phyloP scores from a whole-genome alignment of 352 stramenopile species.

The Salisapilia sapeloensis region DNA sequence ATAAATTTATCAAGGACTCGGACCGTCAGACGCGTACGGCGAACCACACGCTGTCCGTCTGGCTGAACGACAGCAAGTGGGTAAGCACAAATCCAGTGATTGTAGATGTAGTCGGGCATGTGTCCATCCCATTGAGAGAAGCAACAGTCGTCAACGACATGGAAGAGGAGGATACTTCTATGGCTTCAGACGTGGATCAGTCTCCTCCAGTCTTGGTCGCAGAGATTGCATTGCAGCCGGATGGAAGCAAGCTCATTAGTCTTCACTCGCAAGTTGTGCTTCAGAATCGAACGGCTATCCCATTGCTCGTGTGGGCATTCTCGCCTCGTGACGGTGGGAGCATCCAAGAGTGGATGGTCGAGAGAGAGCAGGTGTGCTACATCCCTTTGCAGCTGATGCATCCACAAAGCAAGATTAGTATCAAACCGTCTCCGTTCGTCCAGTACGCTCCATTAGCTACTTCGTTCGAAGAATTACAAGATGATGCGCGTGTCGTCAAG shows the following conservation, averaged over 20 bases:
- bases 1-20: conserved; percentile 53
- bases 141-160: conserved; percentile 2
- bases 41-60: conserved; percentile 78
- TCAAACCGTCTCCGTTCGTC: conserved; percentile 65
- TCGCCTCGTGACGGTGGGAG: conserved; percentile 60
- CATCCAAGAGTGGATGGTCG: conserved; percentile 69
- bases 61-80: conserved; percentile 76
- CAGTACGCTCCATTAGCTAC: conserved; percentile 72
- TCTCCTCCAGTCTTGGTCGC: conserved; percentile 60
- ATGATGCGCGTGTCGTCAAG: conserved; percentile 51
- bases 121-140: conserved; percentile 64
- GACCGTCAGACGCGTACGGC: conserved; percentile 63
- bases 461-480: conserved; percentile 60
- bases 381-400: conserved; percentile 75
- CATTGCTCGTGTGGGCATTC: conserved; percentile 80
- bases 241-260: conserved; percentile 79
- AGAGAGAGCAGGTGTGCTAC: conserved; percentile 65
- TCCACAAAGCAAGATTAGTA: conserved; percentile 76
- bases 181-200: conserved; percentile 28
- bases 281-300: conserved; percentile 74
- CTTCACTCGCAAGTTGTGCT: conserved; percentile 77
- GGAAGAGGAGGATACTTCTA: conserved; percentile 4
- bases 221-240: conserved; percentile 75
- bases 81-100: conserved; percentile 74
- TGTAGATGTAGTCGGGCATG: conserved; percentile 76